Evolutionary conservation across 2,329 filamentous ascomycete species (phyloP).

Genomic region (Alternaria metachromatica): DNA sequence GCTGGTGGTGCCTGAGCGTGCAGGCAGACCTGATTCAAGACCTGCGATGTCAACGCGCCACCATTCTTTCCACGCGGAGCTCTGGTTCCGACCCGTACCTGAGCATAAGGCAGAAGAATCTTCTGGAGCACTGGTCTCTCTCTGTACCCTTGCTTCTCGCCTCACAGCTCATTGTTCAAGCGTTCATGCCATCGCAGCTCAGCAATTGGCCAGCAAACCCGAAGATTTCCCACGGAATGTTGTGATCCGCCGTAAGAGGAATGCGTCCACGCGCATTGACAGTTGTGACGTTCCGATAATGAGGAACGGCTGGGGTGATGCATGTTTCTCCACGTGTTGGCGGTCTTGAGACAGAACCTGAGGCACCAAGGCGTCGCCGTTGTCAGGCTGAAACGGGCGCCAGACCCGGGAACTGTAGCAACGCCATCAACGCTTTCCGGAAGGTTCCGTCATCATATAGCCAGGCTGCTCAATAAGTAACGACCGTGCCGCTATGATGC

Average conservation of each 20-base stretch:
- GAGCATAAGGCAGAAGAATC: not conserved
- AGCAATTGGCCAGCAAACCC: not conserved
- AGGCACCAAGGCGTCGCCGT: slow-evolving; percentile 15
- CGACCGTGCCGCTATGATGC: not conserved
- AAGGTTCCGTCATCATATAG: not conserved
- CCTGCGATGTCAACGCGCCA: not conserved
- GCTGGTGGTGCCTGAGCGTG: slow-evolving; percentile 9
- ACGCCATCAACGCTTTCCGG: not conserved
- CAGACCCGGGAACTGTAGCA: not conserved
- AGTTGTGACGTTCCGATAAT: not conserved
- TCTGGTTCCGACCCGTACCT: not conserved
- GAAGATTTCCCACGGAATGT: not conserved
- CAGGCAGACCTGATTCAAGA: slow-evolving; percentile 11
- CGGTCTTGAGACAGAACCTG: slow-evolving; percentile 21
- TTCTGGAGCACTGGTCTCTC: not conserved
- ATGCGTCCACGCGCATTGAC: slow-evolving; percentile 4
- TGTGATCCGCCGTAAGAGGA: not conserved
- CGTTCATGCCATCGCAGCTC: not conserved
- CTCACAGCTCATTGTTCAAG: slow-evolving; percentile 5
- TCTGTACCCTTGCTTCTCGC: not conserved
- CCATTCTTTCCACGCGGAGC: not conserved
- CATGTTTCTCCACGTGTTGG: not conserved
- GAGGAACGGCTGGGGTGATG: not conserved
- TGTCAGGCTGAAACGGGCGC: slow-evolving; percentile 19
- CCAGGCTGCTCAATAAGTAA: not conserved